A percentile compares a stretch with the other conserved stretches of the same genome.
These are phyloP conservation scores for Zymoseptoria pseudotritici DNA, from an alignment of 2,329 filamentous ascomycete genomes.

Conservation along the genomic window DNA sequence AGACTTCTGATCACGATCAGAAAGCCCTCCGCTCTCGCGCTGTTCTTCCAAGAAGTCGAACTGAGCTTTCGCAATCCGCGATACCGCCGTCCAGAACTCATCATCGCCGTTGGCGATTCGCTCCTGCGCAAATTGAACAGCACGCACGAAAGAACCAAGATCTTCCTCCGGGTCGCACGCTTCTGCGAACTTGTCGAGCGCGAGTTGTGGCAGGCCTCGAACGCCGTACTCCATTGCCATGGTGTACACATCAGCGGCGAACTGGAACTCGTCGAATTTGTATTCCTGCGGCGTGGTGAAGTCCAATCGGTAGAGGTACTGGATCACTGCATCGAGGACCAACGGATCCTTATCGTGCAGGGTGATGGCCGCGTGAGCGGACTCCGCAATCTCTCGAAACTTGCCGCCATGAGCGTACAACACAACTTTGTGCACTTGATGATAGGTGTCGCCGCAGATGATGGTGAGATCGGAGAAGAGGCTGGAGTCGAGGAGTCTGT, in stretches of 20 bases:
- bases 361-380: neutral
- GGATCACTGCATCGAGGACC: neutral
- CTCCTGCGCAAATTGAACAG: neutral
- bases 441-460: constrained; percentile 32
- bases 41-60: neutral
- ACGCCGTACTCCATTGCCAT: neutral
- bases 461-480: constrained; percentile 40
- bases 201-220: neutral
- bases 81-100: neutral
- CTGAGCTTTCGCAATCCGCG: neutral
- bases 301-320: neutral
- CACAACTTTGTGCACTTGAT: constrained; percentile 36
- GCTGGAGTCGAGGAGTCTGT: constrained; percentile 5
- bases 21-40: neutral
- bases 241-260: neutral
- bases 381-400: constrained; percentile 31
- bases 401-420: constrained; percentile 36
- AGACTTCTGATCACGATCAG: neutral
- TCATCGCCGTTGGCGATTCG: neutral
- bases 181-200: neutral
- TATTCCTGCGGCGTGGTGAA: neutral
- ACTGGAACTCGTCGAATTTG: neutral
- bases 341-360: neutral
- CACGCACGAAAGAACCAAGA: neutral
- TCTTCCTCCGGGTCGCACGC: neutral